Base-by-base conservation (phyloP, 495 filamentous ascomycete species). In the Daldinia bambusicola region DNA sequence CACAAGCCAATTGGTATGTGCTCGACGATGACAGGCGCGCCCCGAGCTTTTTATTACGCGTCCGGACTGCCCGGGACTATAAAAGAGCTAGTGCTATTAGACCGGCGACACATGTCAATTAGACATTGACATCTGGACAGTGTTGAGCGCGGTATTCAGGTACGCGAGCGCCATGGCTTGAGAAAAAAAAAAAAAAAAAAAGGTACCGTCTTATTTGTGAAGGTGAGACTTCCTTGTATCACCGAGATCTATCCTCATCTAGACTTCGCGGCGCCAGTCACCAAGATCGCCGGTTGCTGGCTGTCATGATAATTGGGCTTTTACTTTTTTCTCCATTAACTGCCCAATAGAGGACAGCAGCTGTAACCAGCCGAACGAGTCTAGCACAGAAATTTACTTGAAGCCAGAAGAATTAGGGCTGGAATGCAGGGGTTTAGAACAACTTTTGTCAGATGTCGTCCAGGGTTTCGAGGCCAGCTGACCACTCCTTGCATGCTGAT, bases 401-500 rank as follows among this genome's bases (percentile, higher is more conserved):
- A 53, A 53, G 48, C 56, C 56, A 61, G 55, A 66, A 32, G 61
- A 62, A 68, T 73, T 73, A 73, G 70, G 70, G 70, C 70, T 73
- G 70, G 70, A 66, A 64, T 65, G 62, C 70, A 73, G 70, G 70
- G 70, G 66, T 68, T 70, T 12, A n/a, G 55, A 40, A 55, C 70
- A 72, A 61, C 70, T 72, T 66, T 63, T 58, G 59, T 69, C 61
- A 72, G 70, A 69, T 68, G 61, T 69, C 56, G 50, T 66, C 61
- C 70, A 73, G 70, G 70, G 70, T 69, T 69, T 66, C 66, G 62
- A 62, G 66, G 53, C 65, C 70, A 73, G 66, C 70, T 69, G 70
- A 73, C 52, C 66, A 51, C 43, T 66, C 65, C 70, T 69, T 69
- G 66, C 70, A 73, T 68, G 65, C 56, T 63, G 57, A 69, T 69